phyloP scores from a whole-genome alignment of 192 early-diverging fungal species.

The Umbelopsis sp. region DNA sequence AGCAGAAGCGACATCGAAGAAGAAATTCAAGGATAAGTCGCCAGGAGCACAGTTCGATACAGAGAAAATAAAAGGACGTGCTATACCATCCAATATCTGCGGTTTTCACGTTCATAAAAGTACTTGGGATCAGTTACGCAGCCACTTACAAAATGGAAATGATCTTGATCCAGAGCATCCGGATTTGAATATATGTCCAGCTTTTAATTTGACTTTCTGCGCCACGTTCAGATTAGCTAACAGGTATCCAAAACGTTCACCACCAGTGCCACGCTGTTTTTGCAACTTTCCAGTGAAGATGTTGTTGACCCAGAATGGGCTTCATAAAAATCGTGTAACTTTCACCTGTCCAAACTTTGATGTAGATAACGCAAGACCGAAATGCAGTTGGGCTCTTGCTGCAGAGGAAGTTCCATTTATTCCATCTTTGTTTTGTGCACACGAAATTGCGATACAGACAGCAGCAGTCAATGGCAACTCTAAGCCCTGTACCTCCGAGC shows the following conservation, averaged over 20 bases:
- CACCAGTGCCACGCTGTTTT: slow-evolving; percentile 21
- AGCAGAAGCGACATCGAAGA: neutral
- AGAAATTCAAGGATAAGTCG: neutral
- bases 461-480: neutral
- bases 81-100: neutral
- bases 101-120: slow-evolving; percentile 26
- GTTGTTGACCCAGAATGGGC: neutral
- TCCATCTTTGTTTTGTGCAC: neutral
- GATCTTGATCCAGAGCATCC: neutral
- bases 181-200: slow-evolving; percentile 1
- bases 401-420: neutral
- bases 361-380: neutral
- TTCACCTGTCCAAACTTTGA: neutral
- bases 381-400: neutral
- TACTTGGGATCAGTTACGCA: slow-evolving; percentile 14
- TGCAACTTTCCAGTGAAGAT: slow-evolving; percentile 6
- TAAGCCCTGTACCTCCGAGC: no score
- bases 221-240: slow-evolving; percentile 7
- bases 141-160: neutral
- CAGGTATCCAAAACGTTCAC: neutral
- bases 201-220: slow-evolving; percentile 24
- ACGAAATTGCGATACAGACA: neutral
- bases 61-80: neutral
- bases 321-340: slow-evolving; percentile 13
- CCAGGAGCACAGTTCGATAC: neutral